These are phyloP conservation scores for Ophiostoma perfectum DNA, from an alignment of 2,329 filamentous ascomycete species.

Conservation along the genomic window DNA sequence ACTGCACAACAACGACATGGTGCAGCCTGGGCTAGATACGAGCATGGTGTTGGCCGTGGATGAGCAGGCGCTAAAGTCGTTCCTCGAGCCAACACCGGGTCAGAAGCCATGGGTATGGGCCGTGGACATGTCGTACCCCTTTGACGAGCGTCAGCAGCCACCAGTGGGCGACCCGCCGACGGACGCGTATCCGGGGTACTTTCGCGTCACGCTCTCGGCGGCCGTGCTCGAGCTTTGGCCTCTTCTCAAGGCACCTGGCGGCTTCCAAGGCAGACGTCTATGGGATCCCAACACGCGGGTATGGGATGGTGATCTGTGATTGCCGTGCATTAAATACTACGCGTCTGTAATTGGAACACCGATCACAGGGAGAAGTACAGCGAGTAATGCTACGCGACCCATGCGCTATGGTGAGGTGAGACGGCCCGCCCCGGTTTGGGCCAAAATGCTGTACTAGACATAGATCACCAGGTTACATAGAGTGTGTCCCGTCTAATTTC, in stretches of 20 bases:
- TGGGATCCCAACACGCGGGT: not conserved
- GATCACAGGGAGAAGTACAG: too few relatives aligned
- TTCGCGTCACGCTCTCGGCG: not conserved
- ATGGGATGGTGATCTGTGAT: not conserved
- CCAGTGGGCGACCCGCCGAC: not conserved
- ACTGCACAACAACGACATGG: not conserved
- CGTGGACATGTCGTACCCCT: slow-evolving; percentile 5
- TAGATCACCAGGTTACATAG: too few relatives aligned
- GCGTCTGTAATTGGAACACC: too few relatives aligned
- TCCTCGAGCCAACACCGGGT: not conserved
- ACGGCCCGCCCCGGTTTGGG: too few relatives aligned
- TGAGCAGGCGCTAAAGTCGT: not conserved
- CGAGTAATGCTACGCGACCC: too few relatives aligned
- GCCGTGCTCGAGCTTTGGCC: not conserved
- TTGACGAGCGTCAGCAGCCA: not conserved
- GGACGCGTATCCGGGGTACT: not conserved
- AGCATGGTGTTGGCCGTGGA: not conserved
- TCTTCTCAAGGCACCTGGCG: not conserved
- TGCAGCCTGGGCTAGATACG: not conserved
- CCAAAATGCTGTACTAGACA: too few relatives aligned
- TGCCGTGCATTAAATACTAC: not conserved
- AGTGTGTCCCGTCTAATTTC: too few relatives aligned
- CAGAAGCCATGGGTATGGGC: slow-evolving; percentile 4
- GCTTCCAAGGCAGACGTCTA: not conserved
- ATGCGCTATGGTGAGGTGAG: too few relatives aligned